Base-by-base conservation (phyloP, 2,329 filamentous ascomycete species). In the Ophiostoma australiae region DNA sequence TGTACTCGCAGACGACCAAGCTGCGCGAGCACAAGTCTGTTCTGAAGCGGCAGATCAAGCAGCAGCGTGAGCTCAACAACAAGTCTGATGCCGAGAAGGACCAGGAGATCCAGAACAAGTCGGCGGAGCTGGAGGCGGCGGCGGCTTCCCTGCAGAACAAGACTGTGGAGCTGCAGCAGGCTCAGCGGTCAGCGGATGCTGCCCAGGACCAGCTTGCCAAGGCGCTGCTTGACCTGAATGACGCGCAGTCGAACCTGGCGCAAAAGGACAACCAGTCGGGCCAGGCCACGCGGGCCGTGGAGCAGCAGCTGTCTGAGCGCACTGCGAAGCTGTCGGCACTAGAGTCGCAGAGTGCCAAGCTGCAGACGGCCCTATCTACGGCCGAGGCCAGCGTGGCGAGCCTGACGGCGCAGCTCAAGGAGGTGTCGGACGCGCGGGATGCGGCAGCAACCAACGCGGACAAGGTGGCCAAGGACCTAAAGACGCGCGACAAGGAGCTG, bases 61-160 rank as follows among this genome's bases (percentile, higher is more conserved):
- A 98, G 78, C 94, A 98, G 80, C 91, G 94, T 72, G 93, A 97
- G 77, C 86, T 97, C 71, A 97, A 97, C 80, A 93, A 86, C 81
- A 94, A 94, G 77, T 93, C 92, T 0, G 93, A 97, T 74, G 84
- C 87, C 27, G 85, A 89, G 73, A 88, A 89, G 76, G 89, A 91
- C 75, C 85, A 85, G 58, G 86, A 91, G 73, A 78, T 91, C n/a
- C 82, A 85, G 33, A 79, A 82, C 67, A 88, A 87, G 75, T 82
- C 84, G 70, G 84, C 85, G 20, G 85, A 90, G 74, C 77, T 91
- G 8, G 55, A 72, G 39, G 85, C 89, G 73, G 87, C 89, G 75
- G 89, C 90, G 75, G 85, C 85, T 55, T 86, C 91, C 73, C 78
- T 91, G 33, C 82, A 85, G 39, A 79, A 82, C 66, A 89, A 87